phyloP scores from a whole-genome alignment of 140 eudicot species.

The Stevia rebaudiana region DNA sequence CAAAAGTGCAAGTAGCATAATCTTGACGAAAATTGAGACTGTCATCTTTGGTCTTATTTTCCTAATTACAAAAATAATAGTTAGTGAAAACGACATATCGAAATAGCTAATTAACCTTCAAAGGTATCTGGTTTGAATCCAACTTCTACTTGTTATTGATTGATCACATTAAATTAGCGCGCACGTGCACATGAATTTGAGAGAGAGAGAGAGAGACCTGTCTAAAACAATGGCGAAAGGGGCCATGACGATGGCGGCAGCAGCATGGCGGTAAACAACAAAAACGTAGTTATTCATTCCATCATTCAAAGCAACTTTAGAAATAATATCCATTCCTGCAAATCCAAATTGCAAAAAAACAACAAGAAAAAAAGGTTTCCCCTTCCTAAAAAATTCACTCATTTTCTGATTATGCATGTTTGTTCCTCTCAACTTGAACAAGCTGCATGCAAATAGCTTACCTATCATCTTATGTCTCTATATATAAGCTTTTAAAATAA shows the following conservation, averaged over 20 bases:
- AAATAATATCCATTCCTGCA: conserved; percentile 87
- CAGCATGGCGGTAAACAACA: conserved; percentile 80
- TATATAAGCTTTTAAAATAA: conserved; percentile 19
- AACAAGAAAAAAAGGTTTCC: conserved; percentile 60
- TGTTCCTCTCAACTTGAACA: conserved; percentile 24
- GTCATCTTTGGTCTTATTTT: conserved; percentile 87
- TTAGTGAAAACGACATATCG: neutral
- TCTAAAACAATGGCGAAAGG: conserved; percentile 76
- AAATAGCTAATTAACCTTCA: neutral
- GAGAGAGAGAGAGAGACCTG: conserved; percentile 39
- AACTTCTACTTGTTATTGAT: too few species aligned
- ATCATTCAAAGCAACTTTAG: conserved; percentile 76
- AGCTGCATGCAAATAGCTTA: conserved; percentile 17
- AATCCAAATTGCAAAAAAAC: conserved; percentile 67
- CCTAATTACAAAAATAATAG: conserved; percentile 34
- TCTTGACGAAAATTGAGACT: conserved; percentile 37
- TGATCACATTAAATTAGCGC: neutral
- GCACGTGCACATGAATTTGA: neutral
- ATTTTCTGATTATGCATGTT: conserved; percentile 24
- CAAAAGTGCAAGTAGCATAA: conserved; percentile 54
- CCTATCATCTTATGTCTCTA: conserved; percentile 23
- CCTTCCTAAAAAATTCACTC: conserved; percentile 34
- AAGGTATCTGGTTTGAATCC: too few species aligned
- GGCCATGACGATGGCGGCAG: conserved; percentile 62
- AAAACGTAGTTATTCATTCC: conserved; percentile 88